Base-by-base conservation (phyloP, 805 yeast genomes). In the Metschnikowia matae region DNA sequence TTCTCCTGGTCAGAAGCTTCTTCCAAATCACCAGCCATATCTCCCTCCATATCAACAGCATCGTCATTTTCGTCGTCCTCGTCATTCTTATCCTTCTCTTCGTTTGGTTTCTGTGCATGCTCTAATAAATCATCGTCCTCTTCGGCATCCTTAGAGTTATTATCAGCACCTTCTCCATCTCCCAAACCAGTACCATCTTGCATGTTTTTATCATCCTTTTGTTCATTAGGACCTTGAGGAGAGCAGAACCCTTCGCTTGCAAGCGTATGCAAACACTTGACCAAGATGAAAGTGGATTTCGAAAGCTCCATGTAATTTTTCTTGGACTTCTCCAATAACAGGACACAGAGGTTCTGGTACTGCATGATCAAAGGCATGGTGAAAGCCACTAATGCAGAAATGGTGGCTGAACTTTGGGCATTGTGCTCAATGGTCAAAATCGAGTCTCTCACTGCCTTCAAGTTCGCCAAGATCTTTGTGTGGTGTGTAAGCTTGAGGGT, bases 11-110 rank as follows among this genome's bases (percentile, higher is more conserved):
- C 85, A 8, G 90, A 82, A 13, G 83, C 76, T 56, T 91, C 90
- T 66, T 92, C 97, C 7, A 85, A 66, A 26, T 89, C 83, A 48
- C 99, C 99, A 21, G 94, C 97, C 96, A 94, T 89, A 60, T 94
- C 98, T 34, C 97, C 97, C 60, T 91, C 96, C 64, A 91, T 87
- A 45, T 89, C 96, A 42, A 88, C 90, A 4, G 97, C 97, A 64
- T 89, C 89, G 55, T 89, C 89, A 46, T 89, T 82, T 7, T 82
- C 64, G n/a, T 85, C 85, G 5, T 82, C 80, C n/a, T 83, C 77
- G 26, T 70, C 71, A 20, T 86, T 81, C 35, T 85, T 80, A 37
- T 71, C 62, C 46, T 86, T 79, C 35, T 90, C 91, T 46, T 84
- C 81, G 56, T 88, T 85, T 31, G 85, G 84, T 49, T 82, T 81